Percentiles rank a stretch among this genome's conserved stretches.
These are phyloP conservation scores for Juncus effusus DNA, from an alignment of 176 grass and related monocot species.

Conservation along the genomic window DNA sequence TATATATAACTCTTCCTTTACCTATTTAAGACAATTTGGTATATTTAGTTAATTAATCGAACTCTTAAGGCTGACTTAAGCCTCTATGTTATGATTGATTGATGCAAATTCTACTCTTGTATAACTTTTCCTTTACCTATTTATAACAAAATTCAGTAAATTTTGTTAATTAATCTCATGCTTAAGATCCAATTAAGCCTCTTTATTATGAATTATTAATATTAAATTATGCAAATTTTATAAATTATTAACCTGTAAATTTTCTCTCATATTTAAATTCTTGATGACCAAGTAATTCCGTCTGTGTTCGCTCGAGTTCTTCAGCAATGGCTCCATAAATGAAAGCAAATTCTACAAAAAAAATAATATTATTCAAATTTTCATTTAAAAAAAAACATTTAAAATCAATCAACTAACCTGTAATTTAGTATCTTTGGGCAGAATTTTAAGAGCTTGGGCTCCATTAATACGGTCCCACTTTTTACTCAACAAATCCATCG, in stretches of 20 bases:
- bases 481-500: constrained; percentile 86
- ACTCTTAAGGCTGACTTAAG: no score
- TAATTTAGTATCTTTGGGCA: constrained; percentile 95
- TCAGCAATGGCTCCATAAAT: constrained; percentile 80
- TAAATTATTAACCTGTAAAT: constrained; percentile 64
- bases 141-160: not conserved
- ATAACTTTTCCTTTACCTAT: not conserved
- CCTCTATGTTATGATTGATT: no score
- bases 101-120: not conserved
- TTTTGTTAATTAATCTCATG: no score
- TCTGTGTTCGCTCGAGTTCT: constrained; percentile 82
- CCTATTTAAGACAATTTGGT: not conserved
- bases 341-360: constrained; percentile 74
- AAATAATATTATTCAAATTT: constrained; percentile 21
- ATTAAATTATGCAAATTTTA: not conserved
- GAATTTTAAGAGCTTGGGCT: constrained; percentile 82
- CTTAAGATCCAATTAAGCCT: no score
- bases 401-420: constrained; percentile 49
- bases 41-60: not conserved
- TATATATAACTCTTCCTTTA: constrained; percentile 2
- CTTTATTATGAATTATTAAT: not conserved
- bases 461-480: constrained; percentile 98
- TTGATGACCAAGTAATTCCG: constrained; percentile 87
- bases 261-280: constrained; percentile 66
- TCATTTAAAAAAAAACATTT: not conserved